Evolutionary conservation across 805 yeast genomes (phyloP), one percentile per base, ranked within the genome.

Genomic region (Ogataea methylovora): DNA sequence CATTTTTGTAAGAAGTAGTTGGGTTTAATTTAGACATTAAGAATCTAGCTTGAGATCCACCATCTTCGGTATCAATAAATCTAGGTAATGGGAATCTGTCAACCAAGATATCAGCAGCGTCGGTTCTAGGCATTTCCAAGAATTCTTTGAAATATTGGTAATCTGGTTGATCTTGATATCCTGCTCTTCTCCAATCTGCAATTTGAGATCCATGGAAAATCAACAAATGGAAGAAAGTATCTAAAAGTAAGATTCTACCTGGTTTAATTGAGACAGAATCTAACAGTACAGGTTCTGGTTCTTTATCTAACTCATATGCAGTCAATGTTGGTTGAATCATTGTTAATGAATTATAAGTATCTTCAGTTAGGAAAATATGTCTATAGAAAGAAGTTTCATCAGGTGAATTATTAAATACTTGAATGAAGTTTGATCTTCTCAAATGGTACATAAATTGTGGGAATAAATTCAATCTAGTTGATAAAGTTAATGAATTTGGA

Each of bases 41-140:
- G 52, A 79, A 79, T 55, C 86, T 66, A 0, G 85, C 84, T 49
- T 79, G 86, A 0, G 84, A 77, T 4, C 84, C 85, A 35, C 84
- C 84, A 51, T 78, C 84, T 45, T 79, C 84, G 18, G 84, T 76
- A 49, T 79, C 84, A 34, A 79, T 76, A 44, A 77, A 79, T 46
- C 86, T 63, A 5, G 86, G 86, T 41, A 79, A 63, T 34, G 86
- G 86, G 62, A 74, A 79, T 45, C 86, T 58, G 46, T 79, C 85
- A 40, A 73, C 63, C 26, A 79, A 60, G 23, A 79, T 63, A 32
- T 73, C 78, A 39, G 79, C 76, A 9, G 84, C 85, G 45, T 78
- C 85, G 36, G 60, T 55, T 45, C 76, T 72, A 13, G 86, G 85
- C 20, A 67, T 69, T 35, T 73, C 78, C 37, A 79, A 58, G 43